phyloP scores from a whole-genome alignment of 179 eudicot species.

The Amaranthus tricolor region DNA sequence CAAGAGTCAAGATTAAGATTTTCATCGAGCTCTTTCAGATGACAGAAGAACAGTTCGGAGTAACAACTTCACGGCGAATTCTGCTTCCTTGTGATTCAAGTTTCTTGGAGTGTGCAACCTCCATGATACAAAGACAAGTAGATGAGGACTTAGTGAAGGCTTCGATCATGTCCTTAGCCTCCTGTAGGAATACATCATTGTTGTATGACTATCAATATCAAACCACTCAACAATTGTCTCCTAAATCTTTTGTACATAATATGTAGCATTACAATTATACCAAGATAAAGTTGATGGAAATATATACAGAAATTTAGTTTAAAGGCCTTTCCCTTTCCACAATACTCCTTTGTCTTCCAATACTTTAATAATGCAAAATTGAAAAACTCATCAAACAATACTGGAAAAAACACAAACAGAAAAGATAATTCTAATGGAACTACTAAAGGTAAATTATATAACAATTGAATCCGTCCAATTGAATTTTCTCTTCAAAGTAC shows the following conservation, averaged over 20 bases:
- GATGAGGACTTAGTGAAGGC: constrained; percentile 22
- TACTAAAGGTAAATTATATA: neutral
- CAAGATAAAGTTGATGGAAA: neutral
- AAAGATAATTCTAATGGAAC: neutral
- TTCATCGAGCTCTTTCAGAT: constrained; percentile 39
- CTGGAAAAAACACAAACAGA: neutral
- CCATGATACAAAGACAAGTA: constrained; percentile 11
- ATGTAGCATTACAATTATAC: too few relatives aligned
- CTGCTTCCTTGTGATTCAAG: constrained; percentile 17
- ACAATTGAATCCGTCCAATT: too few relatives aligned
- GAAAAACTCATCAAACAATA: neutral
- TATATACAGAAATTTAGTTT: neutral
- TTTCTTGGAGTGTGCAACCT: constrained; percentile 29
- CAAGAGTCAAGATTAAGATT: constrained; percentile 11
- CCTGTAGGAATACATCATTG: neutral
- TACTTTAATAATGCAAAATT: neutral
- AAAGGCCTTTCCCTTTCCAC: neutral
- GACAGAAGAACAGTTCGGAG: constrained; percentile 35
- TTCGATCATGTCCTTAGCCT: constrained; percentile 10
- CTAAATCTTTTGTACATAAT: neutral
- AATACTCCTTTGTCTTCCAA: neutral
- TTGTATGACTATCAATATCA: neutral
- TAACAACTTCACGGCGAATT: constrained; percentile 4
- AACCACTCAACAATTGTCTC: neutral
- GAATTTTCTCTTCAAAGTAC: too few relatives aligned